A percentile compares a stretch with the other conserved stretches of the same genome.
These are phyloP conservation scores for Saccharomycopsis sp. DNA, from an alignment of 805 yeast species.

Conservation along the genomic window DNA sequence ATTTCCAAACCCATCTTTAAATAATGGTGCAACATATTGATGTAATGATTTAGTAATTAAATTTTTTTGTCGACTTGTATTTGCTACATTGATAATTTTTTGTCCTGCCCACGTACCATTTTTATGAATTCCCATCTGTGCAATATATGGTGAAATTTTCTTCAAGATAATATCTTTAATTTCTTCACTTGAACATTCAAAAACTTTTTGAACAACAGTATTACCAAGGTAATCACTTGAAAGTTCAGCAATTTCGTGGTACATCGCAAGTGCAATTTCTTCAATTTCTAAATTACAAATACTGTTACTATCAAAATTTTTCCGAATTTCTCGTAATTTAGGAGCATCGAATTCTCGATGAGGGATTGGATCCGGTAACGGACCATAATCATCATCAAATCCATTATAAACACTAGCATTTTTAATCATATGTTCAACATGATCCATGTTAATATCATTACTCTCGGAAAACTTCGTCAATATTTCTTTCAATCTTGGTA, in stretches of 20 bases:
- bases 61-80: constrained; percentile 53
- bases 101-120: constrained; percentile 99
- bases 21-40: constrained; percentile 77
- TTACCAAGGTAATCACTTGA: constrained; percentile 93
- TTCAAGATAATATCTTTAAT: constrained; percentile 77
- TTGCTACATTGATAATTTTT: constrained; percentile 75
- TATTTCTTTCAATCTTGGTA: constrained; percentile 2
- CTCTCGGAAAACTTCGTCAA: constrained; percentile 3
- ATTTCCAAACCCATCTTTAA: constrained; percentile 95
- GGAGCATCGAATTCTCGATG: constrained; percentile 81
- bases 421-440: constrained; percentile 33
- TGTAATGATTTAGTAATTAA: constrained; percentile 63
- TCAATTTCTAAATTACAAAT: constrained; percentile 62
- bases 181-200: constrained; percentile 60
- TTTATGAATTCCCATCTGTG: constrained; percentile 91
- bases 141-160: constrained; percentile 67
- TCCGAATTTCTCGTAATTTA: constrained; percentile 77
- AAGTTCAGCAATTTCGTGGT: constrained; percentile 82
- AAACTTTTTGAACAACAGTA: constrained; percentile 88
- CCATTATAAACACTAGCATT: constrained; percentile 39
- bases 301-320: constrained; percentile 51
- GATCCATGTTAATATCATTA: background rate
- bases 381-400: constrained; percentile 54
- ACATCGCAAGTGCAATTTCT: constrained; percentile 74
- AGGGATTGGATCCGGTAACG: constrained; percentile 66